These are phyloP conservation scores for Cryptococcus sp. DNA, from an alignment of 1,284 basidiomycete species.

Conservation along the genomic window DNA sequence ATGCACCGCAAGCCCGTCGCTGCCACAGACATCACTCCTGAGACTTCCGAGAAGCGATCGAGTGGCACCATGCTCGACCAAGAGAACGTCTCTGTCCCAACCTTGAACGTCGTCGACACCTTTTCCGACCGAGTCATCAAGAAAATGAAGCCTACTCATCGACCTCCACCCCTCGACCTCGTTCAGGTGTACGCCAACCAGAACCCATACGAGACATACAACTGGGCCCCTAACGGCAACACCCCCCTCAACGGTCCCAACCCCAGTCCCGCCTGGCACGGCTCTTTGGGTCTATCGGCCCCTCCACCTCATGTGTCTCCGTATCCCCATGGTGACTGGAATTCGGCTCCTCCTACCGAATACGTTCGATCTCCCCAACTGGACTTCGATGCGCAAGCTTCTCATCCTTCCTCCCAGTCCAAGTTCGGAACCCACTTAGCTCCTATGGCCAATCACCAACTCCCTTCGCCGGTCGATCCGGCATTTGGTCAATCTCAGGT, in stretches of 20 bases:
- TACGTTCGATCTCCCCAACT: conserved; percentile 28
- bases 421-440: conserved; percentile 19
- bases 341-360: conserved; percentile 14
- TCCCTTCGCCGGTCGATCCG: conserved; percentile 2
- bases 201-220: conserved; percentile 6
- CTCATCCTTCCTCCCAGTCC: conserved; percentile 10
- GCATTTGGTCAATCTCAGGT: too few relatives aligned
- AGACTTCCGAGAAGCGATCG: conserved; percentile 16
- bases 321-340: conserved; percentile 13
- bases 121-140: conserved; percentile 1
- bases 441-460: conserved; percentile 16
- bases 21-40: conserved; percentile 20
- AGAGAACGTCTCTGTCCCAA: conserved; percentile 16
- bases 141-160: conserved; percentile 8
- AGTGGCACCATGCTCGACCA: conserved; percentile 21
- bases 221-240: not conserved
- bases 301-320: conserved; percentile 16
- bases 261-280: conserved; percentile 7
- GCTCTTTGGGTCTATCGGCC: not conserved
- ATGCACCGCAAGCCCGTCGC: conserved; percentile 27
- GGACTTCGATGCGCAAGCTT: conserved; percentile 4
- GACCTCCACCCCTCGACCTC: conserved; percentile 1
- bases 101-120: conserved; percentile 7
- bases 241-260: too few relatives aligned
- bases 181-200: not conserved